Base-by-base conservation (phyloP, 805 yeast species). In the Yamadazyma philogaea region DNA sequence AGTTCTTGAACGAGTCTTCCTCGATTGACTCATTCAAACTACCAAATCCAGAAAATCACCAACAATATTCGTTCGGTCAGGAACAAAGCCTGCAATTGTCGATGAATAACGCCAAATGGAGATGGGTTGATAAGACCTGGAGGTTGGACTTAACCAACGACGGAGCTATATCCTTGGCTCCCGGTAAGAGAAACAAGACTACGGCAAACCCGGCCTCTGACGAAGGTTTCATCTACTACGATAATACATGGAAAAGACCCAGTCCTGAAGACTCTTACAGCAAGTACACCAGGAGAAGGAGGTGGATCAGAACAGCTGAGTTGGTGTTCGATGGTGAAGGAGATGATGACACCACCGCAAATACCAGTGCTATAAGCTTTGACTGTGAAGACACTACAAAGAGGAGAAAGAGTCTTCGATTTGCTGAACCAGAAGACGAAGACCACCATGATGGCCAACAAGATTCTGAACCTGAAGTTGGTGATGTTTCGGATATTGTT, bases 261-360 rank as follows among this genome's bases (percentile, higher is more conserved):
- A 69, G 89, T 1, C 79, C 93, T 0, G 96, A 87, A 43, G 95
- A 90, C 59, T 76, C 93, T 3, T 90, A 81, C 63, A 80, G 93
- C 18, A 89, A 88, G 61, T 91, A 89, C 58, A 91, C 98, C 4
- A 78, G 99, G 62, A 78, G 96, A 59, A 79, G 99, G 68, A 76
- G 97, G 59, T 91, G 99, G 99, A 78, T 91, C 12, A 78, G 99
- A 50, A 87, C 95, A 1, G 99, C 99, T 0, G 95, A 87, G 60
- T 71, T 89, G 51, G 82, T 85, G 4, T 65, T 68, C 41, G 40
- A 39, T 30, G 30, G 24, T 16, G 46, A 47, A 40, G 28, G 28
- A 11, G 47, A 48, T 22, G 33, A 22, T 3, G 48, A 48, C n/a
- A 20, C 20, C 21, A 37, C 18, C 14, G 11, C 36, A 3, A 39